These are phyloP conservation scores for Hygrophorus russula DNA, from an alignment of 768 basidiomycete species.

Conservation along the genomic window DNA sequence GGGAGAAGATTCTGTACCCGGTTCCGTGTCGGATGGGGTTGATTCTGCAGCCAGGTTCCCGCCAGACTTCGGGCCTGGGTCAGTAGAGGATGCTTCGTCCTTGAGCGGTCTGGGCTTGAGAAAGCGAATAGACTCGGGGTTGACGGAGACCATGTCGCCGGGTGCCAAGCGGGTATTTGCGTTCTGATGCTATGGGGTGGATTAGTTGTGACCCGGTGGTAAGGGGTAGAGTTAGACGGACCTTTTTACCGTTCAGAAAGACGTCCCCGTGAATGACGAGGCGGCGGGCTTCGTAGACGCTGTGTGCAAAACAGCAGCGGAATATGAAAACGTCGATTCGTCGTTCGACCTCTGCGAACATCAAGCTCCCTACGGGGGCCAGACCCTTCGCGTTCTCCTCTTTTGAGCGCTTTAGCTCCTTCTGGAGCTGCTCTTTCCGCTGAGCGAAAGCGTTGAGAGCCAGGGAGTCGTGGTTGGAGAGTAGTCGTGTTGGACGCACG, in stretches of 20 bases:
- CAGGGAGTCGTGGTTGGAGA: conserved; percentile 32
- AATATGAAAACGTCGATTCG: conserved; percentile 90
- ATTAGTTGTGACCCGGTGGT: background rate
- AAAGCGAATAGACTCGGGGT: conserved; percentile 71
- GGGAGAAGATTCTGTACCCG: background rate
- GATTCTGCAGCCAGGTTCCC: background rate
- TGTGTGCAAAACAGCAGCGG: conserved; percentile 76
- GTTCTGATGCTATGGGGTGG: conserved; percentile 51
- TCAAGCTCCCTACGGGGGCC: conserved; percentile 89
- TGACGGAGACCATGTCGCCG: conserved; percentile 88
- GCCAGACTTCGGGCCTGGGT: no score
- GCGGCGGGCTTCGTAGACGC: conserved; percentile 82
- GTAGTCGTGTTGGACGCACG: conserved; percentile 51
- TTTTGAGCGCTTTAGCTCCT: conserved; percentile 34
- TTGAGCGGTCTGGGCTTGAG: conserved; percentile 31
- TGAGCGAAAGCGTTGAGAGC: conserved; percentile 48
- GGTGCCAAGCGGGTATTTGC: conserved; percentile 85
- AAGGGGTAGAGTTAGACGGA: conserved; percentile 24
- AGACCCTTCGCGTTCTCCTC: conserved; percentile 51
- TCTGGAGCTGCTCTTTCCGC: conserved; percentile 33
- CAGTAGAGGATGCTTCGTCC: conserved; percentile 16
- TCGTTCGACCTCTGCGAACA: conserved; percentile 92
- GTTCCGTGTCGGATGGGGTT: background rate
- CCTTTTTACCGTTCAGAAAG: conserved; percentile 81
- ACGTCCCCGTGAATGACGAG: conserved; percentile 84